Evolutionary conservation across 805 yeast genomes (phyloP).

Genomic region (Schwanniomyces polymorphus): DNA sequence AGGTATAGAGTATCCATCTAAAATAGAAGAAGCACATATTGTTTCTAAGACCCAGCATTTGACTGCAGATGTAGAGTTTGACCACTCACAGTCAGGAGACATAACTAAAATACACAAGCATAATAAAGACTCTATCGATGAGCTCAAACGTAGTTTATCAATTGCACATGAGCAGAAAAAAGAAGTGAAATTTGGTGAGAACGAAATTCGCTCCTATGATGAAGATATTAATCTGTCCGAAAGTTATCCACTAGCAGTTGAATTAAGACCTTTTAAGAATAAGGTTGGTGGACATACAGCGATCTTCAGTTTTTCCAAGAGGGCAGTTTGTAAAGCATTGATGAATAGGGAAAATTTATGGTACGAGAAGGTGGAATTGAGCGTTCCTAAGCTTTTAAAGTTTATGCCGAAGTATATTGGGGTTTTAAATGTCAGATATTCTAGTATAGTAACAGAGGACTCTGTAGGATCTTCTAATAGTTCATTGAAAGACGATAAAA

Average conservation of each 20-base stretch:
- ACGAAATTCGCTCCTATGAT: slow-evolving; percentile 1
- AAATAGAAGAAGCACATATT: slow-evolving; percentile 7
- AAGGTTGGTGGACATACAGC: slow-evolving; percentile 99
- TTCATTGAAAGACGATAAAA: not conserved
- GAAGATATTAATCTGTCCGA: slow-evolving; percentile 12
- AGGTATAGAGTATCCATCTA: not conserved
- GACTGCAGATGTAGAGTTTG: slow-evolving; percentile 52
- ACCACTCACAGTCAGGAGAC: slow-evolving; percentile 29
- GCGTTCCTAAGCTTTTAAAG: slow-evolving; percentile 71
- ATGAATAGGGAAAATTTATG: slow-evolving; percentile 87
- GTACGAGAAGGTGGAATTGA: slow-evolving; percentile 84
- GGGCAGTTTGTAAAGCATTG: slow-evolving; percentile 92
- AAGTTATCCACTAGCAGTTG: slow-evolving; percentile 75
- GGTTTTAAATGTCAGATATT: slow-evolving; percentile 85
- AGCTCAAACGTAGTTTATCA: not conserved
- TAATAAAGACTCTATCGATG: not conserved
- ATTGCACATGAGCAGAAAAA: not conserved
- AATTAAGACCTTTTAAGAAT: slow-evolving; percentile 85
- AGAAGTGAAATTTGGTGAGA: slow-evolving; percentile 7
- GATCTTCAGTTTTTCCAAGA: slow-evolving; percentile 83
- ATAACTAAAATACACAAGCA: slow-evolving; percentile 20
- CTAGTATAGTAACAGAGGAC: slow-evolving; percentile 43
- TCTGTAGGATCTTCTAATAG: not conserved
- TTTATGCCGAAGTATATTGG: slow-evolving; percentile 97
- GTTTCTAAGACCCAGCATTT: slow-evolving; percentile 39